Conservation (phyloP, 192 early-diverging fungal genomes). For the Backusella tuberculispora region DNA sequence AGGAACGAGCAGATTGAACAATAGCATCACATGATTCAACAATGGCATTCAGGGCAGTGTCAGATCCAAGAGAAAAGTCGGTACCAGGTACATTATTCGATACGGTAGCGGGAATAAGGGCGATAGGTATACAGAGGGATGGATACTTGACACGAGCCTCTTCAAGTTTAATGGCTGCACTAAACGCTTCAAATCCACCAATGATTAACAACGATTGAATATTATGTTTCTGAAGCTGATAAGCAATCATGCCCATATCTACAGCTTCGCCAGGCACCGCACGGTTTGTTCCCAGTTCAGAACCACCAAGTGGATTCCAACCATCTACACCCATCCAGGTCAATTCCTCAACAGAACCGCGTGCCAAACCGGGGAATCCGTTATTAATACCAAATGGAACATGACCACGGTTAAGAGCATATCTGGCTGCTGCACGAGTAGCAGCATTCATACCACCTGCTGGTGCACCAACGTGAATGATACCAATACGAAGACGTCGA, state of each 20-base stretch:
- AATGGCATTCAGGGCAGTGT: conserved; percentile 94
- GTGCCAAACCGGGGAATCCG: conserved; percentile 90
- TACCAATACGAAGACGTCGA: conserved; percentile 79
- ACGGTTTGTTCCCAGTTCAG: conserved; percentile 91
- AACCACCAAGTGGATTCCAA: conserved; percentile 91
- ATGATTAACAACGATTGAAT: conserved; percentile 88
- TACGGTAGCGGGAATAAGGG: conserved; percentile 92
- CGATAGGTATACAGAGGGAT: conserved; percentile 93
- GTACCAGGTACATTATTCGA: conserved; percentile 98
- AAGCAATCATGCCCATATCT: conserved; percentile 83
- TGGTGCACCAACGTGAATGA: conserved; percentile 93
- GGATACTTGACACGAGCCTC: conserved; percentile 80
- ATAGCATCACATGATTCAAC: conserved; percentile 90
- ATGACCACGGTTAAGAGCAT: conserved; percentile 88
- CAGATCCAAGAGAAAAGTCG: conserved; percentile 89
- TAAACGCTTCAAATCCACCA: conserved; percentile 95
- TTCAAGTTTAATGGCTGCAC: conserved; percentile 73
- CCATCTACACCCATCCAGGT: conserved; percentile 87
- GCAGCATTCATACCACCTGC: conserved; percentile 98
- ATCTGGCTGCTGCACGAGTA: conserved; percentile 82
- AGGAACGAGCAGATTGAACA: conserved; percentile 90
- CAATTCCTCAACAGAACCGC: conserved; percentile 78
- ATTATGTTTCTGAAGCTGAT: conserved; percentile 88
- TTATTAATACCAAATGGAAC: conserved; percentile 84
- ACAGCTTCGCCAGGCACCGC: conserved; percentile 81